These are phyloP conservation scores for Wickerhamiella slavikovae DNA, from an alignment of 805 yeast species.

Conservation along the genomic window DNA sequence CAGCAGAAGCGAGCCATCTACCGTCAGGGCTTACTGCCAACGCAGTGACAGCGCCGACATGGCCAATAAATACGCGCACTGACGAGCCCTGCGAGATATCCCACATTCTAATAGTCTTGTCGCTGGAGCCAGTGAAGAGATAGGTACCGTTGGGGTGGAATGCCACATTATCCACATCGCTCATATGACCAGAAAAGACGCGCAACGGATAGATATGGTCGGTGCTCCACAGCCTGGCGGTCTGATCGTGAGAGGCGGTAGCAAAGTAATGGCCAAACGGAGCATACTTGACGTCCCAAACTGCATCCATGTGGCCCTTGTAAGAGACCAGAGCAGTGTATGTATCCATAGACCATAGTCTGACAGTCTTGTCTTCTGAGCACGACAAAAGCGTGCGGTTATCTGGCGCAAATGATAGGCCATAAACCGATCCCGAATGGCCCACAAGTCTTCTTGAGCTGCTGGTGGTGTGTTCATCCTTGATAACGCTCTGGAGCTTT, in stretches of 20 bases:
- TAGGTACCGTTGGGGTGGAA: conserved; percentile 95
- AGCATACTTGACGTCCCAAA: conserved; percentile 91
- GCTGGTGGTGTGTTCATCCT: conserved; percentile 13
- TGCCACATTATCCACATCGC: conserved; percentile 85
- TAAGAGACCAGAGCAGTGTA: conserved; percentile 78
- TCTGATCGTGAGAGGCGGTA: conserved; percentile 95
- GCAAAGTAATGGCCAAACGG: conserved; percentile 96
- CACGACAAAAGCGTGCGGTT: conserved; percentile 58
- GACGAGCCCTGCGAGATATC: conserved; percentile 75
- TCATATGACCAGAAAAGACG: conserved; percentile 91
- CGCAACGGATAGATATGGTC: conserved; percentile 93
- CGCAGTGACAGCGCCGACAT: conserved; percentile 69
- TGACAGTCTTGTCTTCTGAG: conserved; percentile 80
- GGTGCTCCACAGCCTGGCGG: conserved; percentile 94
- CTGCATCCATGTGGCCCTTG: conserved; percentile 89
- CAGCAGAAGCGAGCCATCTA: conserved; percentile 85
- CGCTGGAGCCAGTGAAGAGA: conserved; percentile 86
- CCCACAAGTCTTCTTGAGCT: conserved; percentile 44
- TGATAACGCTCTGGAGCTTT: conserved; percentile 30
- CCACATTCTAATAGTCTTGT: conserved; percentile 96
- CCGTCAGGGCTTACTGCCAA: conserved; percentile 93
- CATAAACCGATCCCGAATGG: conserved; percentile 88
- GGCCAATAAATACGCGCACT: conserved; percentile 83
- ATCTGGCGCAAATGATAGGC: conserved; percentile 79
- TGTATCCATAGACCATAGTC: conserved; percentile 88